Conservation (phyloP, 352 stramenopile genomes). For the Thraustotheca clavata region DNA sequence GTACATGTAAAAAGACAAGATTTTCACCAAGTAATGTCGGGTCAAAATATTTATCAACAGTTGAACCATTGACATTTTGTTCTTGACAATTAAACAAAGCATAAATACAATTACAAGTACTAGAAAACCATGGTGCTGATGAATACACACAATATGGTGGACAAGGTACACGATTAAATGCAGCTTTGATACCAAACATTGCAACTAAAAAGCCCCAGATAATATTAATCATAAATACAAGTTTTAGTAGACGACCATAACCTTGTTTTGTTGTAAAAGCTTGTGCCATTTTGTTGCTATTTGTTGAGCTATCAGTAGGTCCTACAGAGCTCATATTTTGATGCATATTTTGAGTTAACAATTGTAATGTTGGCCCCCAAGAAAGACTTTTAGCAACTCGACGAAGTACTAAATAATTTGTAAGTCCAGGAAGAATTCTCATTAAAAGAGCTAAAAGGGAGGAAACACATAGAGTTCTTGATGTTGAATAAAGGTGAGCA, state of each 20-base stretch:
- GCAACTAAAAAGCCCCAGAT: background rate
- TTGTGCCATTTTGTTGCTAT: background rate
- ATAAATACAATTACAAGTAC: constrained; percentile 10
- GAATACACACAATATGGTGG: background rate
- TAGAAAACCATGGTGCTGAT: constrained; percentile 3
- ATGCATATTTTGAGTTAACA: background rate
- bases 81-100: background rate
- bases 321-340: background rate
- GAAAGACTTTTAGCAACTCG: background rate
- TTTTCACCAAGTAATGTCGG: background rate
- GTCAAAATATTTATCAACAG: background rate
- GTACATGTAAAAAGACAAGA: background rate
- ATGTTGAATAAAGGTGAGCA: background rate
- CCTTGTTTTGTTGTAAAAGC: background rate
- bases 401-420: background rate
- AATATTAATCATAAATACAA: background rate
- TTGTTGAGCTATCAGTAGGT: background rate
- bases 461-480: background rate
- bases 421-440: background rate
- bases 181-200: background rate
- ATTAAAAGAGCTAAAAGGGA: background rate
- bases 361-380: no score
- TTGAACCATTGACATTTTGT: background rate
- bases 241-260: background rate
- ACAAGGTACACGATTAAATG: background rate